Evolutionary conservation across 805 yeast species (phyloP).

Genomic region (Kazachstania africana): DNA sequence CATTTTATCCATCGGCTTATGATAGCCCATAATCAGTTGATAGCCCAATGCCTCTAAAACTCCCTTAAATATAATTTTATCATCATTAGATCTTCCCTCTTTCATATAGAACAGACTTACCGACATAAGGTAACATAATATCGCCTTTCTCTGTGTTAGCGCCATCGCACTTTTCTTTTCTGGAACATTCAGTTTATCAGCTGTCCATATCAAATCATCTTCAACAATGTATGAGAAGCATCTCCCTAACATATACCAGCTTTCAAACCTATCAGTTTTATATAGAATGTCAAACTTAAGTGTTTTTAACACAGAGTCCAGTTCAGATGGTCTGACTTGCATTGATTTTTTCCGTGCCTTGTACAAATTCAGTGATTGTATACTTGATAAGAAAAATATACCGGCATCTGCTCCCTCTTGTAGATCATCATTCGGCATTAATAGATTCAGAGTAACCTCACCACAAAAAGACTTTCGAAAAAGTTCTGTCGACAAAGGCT

Average conservation of each 20-base stretch:
- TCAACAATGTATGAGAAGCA: constrained; percentile 71
- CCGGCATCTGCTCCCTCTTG: constrained; percentile 53
- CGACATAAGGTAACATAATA: constrained; percentile 69
- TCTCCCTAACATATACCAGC: constrained; percentile 78
- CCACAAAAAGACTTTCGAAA: constrained; percentile 47
- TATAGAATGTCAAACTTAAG: constrained; percentile 56
- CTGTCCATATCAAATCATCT: constrained; percentile 85
- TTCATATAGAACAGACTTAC: constrained; percentile 4
- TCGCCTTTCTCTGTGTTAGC: constrained; percentile 50
- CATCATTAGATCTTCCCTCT: constrained; percentile 5
- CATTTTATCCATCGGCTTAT: constrained; percentile 53
- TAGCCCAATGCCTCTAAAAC: constrained; percentile 14
- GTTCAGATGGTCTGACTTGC: constrained; percentile 73
- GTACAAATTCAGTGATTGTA: constrained; percentile 24
- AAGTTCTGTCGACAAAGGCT: constrained; percentile 32
- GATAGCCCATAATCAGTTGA: constrained; percentile 38
- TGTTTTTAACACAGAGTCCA: constrained; percentile 60
- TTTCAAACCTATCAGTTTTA: constrained; percentile 60
- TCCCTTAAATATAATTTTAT: constrained; percentile 8
- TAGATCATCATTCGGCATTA: constrained; percentile 24
- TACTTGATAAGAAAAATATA: constrained; percentile 34
- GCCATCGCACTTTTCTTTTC: constrained; percentile 56
- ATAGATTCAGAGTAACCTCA: constrained; percentile 20
- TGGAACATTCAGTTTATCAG: constrained; percentile 58
- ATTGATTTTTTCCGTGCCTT: constrained; percentile 59